Evolutionary conservation across 2,329 filamentous ascomycete species (phyloP).

Genomic region (Aspergillus ochraceoroseus): DNA sequence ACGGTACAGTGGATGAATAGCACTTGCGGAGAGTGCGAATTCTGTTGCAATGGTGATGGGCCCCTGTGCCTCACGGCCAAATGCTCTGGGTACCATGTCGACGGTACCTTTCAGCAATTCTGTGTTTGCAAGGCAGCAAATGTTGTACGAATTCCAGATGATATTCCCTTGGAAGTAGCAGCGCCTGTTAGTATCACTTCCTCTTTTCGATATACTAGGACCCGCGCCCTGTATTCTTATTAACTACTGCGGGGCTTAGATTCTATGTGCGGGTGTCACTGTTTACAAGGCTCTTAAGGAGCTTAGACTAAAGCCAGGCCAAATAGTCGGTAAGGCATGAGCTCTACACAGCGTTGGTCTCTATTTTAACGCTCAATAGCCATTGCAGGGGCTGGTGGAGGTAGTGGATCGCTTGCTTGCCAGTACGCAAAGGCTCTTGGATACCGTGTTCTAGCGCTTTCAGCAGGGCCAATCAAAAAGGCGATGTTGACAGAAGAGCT

Average conservation of each 20-base stretch:
- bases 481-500: conserved; percentile 58
- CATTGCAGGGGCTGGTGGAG: conserved; percentile 81
- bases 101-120: conserved; percentile 92
- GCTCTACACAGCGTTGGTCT: too few relatives aligned
- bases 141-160: conserved; percentile 74
- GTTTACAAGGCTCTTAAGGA: conserved; percentile 89
- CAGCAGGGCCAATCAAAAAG: conserved; percentile 76
- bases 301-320: conserved; percentile 66
- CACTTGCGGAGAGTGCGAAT: conserved; percentile 73
- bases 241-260: too few relatives aligned
- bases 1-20: conserved; percentile 88
- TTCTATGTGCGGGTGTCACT: conserved; percentile 69
- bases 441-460: conserved; percentile 68
- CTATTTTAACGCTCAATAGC: conserved; percentile 34
- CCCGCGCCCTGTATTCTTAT: too few relatives aligned
- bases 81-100: conserved; percentile 84
- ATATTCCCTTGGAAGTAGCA: conserved; percentile 68
- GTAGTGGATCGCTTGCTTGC: conserved; percentile 71
- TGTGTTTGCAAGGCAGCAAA: conserved; percentile 79
- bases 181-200: conserved; percentile 70
- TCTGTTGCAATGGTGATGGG: conserved; percentile 74
- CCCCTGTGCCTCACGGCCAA: conserved; percentile 69
- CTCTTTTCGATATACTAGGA: too few relatives aligned
- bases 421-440: conserved; percentile 94
- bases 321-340: conserved; percentile 48